Evolutionary conservation across 768 basidiomycete species (phyloP), one percentile per base, ranked within the genome.

Genomic region (Suillus americanus): DNA sequence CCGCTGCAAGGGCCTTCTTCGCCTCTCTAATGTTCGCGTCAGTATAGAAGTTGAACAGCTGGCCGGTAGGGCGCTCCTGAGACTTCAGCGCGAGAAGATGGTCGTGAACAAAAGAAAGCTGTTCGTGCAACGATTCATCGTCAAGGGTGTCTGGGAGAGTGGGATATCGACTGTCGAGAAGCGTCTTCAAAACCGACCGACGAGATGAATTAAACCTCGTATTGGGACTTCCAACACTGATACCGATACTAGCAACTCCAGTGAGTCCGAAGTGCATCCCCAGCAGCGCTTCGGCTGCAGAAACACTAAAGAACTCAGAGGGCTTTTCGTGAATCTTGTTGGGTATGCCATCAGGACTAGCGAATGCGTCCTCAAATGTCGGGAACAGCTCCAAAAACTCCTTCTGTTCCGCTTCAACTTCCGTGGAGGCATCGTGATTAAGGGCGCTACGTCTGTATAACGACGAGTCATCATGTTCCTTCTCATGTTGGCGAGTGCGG

Each of bases 331-430:
- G 50, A 43, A 48, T 61, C 40, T 68, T 60, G 25, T 65, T n/a
- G 33, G 30, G 59, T 23, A 40, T 23, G 12, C 56, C 62, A 40
- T 61, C 60, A 23, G 61, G 38, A 56, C 68, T 64, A 40, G 83
- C 79, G 18, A 88, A 73, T 30, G 75, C 80, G 62, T 90, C 85
- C 38, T 90, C 91, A 68, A 88, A 97, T 13, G 87, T 86, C 14
- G 97, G 97, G 76, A 99, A 99, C 35, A 99, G 74, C 6, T 85
- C 78, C 53, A 88, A 77, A 70, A 99, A 94, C 68, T 99, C 97
- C 66, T 82, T 81, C 74, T 91, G 92, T 72, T 97, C 94, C 43
- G 85, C 72, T 70, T 94, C 91, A 5, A 85, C 86, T 65, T 96
- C 95, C 14, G 82, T 84, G 12, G 82, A 74, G 35, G 82, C 82